Percentiles rank a stretch among this genome's conserved stretches.
phyloP scores from a whole-genome alignment of 257 asterid genomes.

The Plantago major region DNA sequence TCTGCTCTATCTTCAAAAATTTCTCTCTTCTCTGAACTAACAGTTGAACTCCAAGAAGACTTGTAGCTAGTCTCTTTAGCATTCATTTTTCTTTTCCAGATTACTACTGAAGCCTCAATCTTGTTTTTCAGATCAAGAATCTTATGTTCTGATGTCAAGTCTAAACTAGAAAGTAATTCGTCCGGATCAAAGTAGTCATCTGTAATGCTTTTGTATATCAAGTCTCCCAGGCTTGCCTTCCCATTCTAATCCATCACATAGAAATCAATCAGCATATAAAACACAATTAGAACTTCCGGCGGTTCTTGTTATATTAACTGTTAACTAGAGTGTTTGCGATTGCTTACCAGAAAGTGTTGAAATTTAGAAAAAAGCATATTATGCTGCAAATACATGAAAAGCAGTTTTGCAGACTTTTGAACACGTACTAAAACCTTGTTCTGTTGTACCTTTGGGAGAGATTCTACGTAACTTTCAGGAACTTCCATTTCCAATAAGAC shows the following conservation, averaged over 20 bases:
- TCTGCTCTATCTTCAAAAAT: slow-evolving; percentile 81
- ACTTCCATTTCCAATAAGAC: slow-evolving; percentile 71
- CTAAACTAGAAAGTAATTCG: slow-evolving; percentile 48
- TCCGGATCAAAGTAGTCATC: slow-evolving; percentile 78
- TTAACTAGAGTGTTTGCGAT: too few relatives aligned
- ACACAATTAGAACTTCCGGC: background rate
- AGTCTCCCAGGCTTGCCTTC: slow-evolving; percentile 80
- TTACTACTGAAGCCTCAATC: slow-evolving; percentile 82
- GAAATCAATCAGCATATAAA: background rate
- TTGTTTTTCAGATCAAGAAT: slow-evolving; percentile 78
- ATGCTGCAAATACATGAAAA: too few relatives aligned
- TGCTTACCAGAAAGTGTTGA: background rate
- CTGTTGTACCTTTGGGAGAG: slow-evolving; percentile 73
- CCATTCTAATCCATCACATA: slow-evolving; percentile 48
- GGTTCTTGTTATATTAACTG: too few relatives aligned
- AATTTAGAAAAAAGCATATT: background rate
- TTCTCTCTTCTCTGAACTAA: slow-evolving; percentile 83
- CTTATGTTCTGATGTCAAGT: slow-evolving; percentile 75
- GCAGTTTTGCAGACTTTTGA: too few relatives aligned
- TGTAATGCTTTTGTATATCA: slow-evolving; percentile 70
- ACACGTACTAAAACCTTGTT: background rate
- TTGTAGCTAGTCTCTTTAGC: slow-evolving; percentile 55
- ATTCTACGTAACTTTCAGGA: slow-evolving; percentile 80
- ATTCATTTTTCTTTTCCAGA: slow-evolving; percentile 80
- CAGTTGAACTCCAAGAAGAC: slow-evolving; percentile 74